Base-by-base conservation (phyloP, 179 eudicot genomes). In the Silene noctiflora region DNA sequence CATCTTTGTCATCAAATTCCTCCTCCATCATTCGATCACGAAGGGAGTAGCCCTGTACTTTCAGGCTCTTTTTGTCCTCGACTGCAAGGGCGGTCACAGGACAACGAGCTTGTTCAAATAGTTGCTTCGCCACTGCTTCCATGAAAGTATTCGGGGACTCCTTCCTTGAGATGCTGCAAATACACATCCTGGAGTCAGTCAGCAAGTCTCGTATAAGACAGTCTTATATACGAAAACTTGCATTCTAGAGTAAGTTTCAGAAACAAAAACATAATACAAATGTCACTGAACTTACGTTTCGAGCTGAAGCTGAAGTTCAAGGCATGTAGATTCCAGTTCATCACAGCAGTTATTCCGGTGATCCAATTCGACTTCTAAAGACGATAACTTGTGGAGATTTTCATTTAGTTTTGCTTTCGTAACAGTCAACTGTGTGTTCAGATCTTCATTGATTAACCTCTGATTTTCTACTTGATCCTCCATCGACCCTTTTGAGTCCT, bases 271-370 rank as follows among this genome's bases (percentile, higher is more conserved):
- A 39, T 1, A 35, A 13, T 0, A 60, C 12, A 29, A 1, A 9
- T 48, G 1, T 59, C 22, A 16, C 1, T 73, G 0, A 33, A 4
- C 72, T 27, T 79, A 95, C 97, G 89, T 95, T 84, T 91, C 97
- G 6, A 95, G 91, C 81, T 93, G 97, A 79, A 95, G 97, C 75
- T 90, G 96, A 81, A 95, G 91, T 70, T 93, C 99, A 22, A 95
- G 88, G 76, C 99, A 95, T 0, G 92, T 87, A 46, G 87, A 82
- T 80, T 95, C 96, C 59, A 93, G 78, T 75, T 95, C 97, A 77
- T 95, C 90, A 74, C 91, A 95, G 74, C 88, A 83, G 67, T 86
- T 84, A 48, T 74, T 84, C 84, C 79, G 88, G 56, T 89, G 91
- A 70, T 95, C 99, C 76, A 92, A 75, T 66, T 95, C 96, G 0